These are phyloP conservation scores for Nicotiana obtusifolia DNA, from an alignment of 257 asterid genomes.

Conservation along the genomic window DNA sequence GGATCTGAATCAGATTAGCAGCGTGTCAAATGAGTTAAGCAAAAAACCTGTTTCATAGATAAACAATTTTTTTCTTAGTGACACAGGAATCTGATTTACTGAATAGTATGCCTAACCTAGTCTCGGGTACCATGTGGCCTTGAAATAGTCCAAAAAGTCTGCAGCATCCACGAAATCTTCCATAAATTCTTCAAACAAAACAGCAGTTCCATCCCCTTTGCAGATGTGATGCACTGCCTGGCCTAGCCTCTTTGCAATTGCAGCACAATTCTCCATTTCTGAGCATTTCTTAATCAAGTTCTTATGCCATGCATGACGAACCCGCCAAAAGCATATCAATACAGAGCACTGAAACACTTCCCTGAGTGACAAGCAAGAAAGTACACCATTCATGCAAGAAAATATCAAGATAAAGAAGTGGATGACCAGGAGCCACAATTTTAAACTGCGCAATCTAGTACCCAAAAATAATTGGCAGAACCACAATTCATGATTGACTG, in stretches of 20 bases:
- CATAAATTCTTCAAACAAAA: conserved; percentile 48
- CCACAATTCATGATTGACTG: not conserved
- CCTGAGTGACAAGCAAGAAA: conserved; percentile 30
- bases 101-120: conserved; percentile 41
- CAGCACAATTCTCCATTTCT: conserved; percentile 42
- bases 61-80: not conserved
- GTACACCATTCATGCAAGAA: conserved; percentile 18
- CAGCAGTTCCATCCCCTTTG: conserved; percentile 43
- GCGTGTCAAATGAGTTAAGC: not conserved
- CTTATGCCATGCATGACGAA: conserved; percentile 94
- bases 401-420: not conserved
- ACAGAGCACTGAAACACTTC: conserved; percentile 85
- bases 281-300: conserved; percentile 63
- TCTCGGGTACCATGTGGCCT: conserved; percentile 77
- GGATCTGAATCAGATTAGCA: not conserved
- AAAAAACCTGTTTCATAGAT: not conserved
- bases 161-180: conserved; percentile 48
- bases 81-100: not conserved
- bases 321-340: conserved; percentile 86
- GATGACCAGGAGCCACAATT: conserved; percentile 1
- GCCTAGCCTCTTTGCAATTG: conserved; percentile 54
- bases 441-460: conserved; percentile 6
- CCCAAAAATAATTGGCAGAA: not conserved
- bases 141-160: conserved; percentile 81
- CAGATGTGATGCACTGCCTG: conserved; percentile 44